Conservation (phyloP, 768 basidiomycete genomes). For the Xerocomus brunneocitrinus region DNA sequence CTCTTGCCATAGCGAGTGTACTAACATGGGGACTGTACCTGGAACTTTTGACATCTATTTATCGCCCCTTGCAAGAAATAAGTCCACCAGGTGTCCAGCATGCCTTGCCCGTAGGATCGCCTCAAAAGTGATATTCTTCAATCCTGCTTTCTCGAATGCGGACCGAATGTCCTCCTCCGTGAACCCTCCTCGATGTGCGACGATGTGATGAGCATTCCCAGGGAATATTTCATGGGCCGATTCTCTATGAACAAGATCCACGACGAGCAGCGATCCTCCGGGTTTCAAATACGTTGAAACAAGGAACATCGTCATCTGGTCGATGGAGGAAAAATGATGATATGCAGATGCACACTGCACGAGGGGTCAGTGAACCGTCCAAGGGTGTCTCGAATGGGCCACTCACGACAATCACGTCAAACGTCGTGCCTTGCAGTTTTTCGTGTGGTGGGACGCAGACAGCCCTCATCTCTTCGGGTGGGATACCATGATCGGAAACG, state of each 20-base stretch:
- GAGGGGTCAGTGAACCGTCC: neutral
- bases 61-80: constrained; percentile 58
- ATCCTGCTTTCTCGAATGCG: constrained; percentile 50
- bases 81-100: constrained; percentile 31
- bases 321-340: constrained; percentile 55
- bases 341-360: constrained; percentile 58
- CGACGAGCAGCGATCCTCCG: constrained; percentile 54
- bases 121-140: constrained; percentile 42
- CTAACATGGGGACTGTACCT: neutral
- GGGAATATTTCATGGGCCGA: constrained; percentile 26
- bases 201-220: constrained; percentile 38
- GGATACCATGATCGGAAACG: constrained; percentile 57
- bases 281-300: constrained; percentile 52
- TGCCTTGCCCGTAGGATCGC: constrained; percentile 29
- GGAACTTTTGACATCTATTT: constrained; percentile 23
- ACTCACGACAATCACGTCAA: constrained; percentile 70
- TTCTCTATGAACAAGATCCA: constrained; percentile 43
- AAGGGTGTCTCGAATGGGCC: neutral
- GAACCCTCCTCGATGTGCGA: constrained; percentile 55
- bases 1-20: neutral
- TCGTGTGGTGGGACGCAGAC: constrained; percentile 42
- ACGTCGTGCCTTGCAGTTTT: constrained; percentile 46
- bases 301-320: constrained; percentile 48
- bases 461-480: constrained; percentile 62
- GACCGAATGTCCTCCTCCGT: constrained; percentile 42